A percentile compares a stretch with the other conserved stretches of the same genome.
These are phyloP conservation scores for Poterioochromonas sp. DNA, from an alignment of 352 stramenopile genomes.

Conservation along the genomic window DNA sequence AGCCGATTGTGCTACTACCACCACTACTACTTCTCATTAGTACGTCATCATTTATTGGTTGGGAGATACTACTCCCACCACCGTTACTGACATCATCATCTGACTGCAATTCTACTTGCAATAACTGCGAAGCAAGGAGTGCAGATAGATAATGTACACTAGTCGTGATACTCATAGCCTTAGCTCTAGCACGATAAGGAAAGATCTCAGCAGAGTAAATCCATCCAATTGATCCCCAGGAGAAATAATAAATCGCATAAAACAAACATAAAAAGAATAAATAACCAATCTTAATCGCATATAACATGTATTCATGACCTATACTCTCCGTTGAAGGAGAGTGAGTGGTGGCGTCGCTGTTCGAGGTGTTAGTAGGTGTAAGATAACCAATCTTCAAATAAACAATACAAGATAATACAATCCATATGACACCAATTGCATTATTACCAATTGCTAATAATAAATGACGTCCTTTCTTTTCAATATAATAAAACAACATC, in stretches of 20 bases:
- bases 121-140: background rate
- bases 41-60: background rate
- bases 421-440: background rate
- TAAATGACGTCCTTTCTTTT: background rate
- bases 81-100: background rate
- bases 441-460: background rate
- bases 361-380: too few relatives aligned
- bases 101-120: background rate
- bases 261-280: background rate
- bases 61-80: background rate
- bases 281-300: background rate
- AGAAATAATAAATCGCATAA: background rate
- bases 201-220: constrained; percentile 9
- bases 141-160: background rate
- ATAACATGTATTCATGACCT: background rate
- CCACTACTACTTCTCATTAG: background rate
- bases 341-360: too few relatives aligned
- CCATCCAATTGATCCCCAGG: background rate
- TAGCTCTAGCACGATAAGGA: constrained; percentile 13
- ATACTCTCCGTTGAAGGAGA: background rate
- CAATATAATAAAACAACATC: background rate
- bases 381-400: background rate
- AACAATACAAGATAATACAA: background rate
- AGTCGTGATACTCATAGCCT: background rate
- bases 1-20: background rate